Evolutionary conservation across 2,329 filamentous ascomycete species (phyloP), one percentile per base, ranked within the genome.

Genomic region (Colletotrichum sp.): DNA sequence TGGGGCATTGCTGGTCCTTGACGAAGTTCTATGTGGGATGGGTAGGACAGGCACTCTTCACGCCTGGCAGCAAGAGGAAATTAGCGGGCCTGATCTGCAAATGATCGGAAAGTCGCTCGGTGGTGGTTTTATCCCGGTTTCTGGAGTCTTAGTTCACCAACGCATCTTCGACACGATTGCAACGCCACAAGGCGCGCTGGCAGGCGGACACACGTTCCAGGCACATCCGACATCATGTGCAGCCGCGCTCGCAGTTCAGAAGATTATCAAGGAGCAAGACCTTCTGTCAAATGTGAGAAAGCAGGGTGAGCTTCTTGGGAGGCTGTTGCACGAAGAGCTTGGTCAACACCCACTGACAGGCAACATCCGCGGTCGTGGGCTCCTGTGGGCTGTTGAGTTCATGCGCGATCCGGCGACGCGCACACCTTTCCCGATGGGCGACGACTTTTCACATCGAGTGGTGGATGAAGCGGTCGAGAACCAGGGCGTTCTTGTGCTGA

Each of bases 51-150:
- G 43, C 6, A 52, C 43, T 7, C 43, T 52, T 4, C n/a, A 52
- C 12, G 43, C 43, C n/a, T 52, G 43, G 43, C 43, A 52, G 43
- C 43, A 52, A 52, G 43, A 52, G 6, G 10, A 21, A 12, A 52
- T 52, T 4, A 12, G 43, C 12, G n/a, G 43, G 0, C 43, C 43
- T 13, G n/a, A 52, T 2, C 43, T 52, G 5, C n/a, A 52, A 24
- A 52, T 52, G n/a, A 52, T 52, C 12, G n/a, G 43, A 13, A 52
- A 52, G 12, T 52, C 43, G 5, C 43, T 52, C 2, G 43, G 43
- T 0, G 43, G 43, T 0, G 43, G 43, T 0, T 52, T 52, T 0
- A 21, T 52, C 12, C 43, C 43, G 6, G 43, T 52, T 0, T 52
- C 43, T 0, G 43, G 43, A 52, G 43, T 52, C n/a, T 13, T 52